Evolutionary conservation across 148 eudicot genomes (phyloP), one percentile per base, ranked within the genome.

Genomic region (Fallopia convolvulus): DNA sequence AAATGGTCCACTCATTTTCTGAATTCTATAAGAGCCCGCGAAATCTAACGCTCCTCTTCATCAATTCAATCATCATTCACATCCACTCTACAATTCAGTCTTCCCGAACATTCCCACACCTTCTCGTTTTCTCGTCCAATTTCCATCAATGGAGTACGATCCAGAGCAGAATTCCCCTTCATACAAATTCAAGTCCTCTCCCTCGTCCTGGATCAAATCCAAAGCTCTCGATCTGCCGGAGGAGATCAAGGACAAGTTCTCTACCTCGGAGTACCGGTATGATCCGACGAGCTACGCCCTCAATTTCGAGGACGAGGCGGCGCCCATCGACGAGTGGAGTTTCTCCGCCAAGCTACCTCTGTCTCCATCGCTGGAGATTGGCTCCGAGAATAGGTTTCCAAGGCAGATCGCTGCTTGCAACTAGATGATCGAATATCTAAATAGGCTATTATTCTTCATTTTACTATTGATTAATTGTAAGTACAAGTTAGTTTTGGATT

Each of bases 231-330:
- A 79, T 41, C 47, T 83, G 18, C 80, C 76, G 48, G 66, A 72
- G 81, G 84, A 82, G 13, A 48, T 75, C 55, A 86, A 80, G 56
- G 75, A 23, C 15, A 79, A 65, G 61, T 75, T 74, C 32, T 56
- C 77, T 13, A 71, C 44, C 46, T 78, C 80, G 3, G 90, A 89
- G 71, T 89, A 84, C 74, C 75, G 83, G 58, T 89, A 89, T 78
- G 90, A 89, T 46, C 90, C 92, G 3, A 71, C 86, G 50, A 89
- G 92, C 60, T 89, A 89, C 80, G 83, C 90, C 70, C 90, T 85
- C 68, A 89, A 89, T 66, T 89, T 89, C 70, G 88, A 89, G 40
- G 83, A 87, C 6, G 86, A 83, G 63, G 75, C 78, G 42, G 50
- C 82, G 36, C 66, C 83, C 14, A 13, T 72, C 42, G 80, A 81